phyloP scores from a whole-genome alignment of 805 yeast species.

The Candida germanica region DNA sequence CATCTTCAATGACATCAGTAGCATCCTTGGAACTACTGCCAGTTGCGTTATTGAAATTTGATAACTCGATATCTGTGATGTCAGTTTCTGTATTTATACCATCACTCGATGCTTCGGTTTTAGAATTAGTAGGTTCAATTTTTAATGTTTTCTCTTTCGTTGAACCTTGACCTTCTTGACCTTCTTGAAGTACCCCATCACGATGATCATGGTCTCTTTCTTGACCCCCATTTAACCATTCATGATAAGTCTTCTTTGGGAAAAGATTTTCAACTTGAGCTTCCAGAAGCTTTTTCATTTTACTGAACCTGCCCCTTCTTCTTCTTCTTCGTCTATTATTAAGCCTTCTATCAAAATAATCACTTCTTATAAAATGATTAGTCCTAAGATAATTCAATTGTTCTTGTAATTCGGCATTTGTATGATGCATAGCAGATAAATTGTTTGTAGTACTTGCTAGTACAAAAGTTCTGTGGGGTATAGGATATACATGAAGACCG shows the following conservation, averaged over 20 bases:
- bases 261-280: constrained; percentile 60
- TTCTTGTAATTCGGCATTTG: constrained; percentile 28
- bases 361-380: constrained; percentile 30
- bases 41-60: constrained; percentile 1
- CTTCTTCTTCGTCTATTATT: constrained; percentile 35
- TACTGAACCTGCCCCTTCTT: constrained; percentile 36
- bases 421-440: constrained; percentile 6
- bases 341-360: constrained; percentile 25
- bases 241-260: constrained; percentile 53
- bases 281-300: constrained; percentile 51
- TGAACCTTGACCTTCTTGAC: constrained; percentile 6
- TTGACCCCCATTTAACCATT: constrained; percentile 62
- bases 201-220: constrained; percentile 46
- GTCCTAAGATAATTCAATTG: constrained; percentile 35
- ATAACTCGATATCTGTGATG: constrained; percentile 4
- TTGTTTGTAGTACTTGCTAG: constrained; percentile 6
- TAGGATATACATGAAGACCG: constrained; percentile 49
- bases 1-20: neutral
- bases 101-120: neutral
- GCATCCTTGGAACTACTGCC: neutral
- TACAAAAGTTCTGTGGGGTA: constrained; percentile 25
- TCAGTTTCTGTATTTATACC: neutral
- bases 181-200: constrained; percentile 45
- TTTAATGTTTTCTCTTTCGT: neutral
- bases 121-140: constrained; percentile 2